A percentile compares a stretch with the other conserved stretches of the same genome.
phyloP scores from a whole-genome alignment of 257 asterid genomes.

The Datura wrightii region DNA sequence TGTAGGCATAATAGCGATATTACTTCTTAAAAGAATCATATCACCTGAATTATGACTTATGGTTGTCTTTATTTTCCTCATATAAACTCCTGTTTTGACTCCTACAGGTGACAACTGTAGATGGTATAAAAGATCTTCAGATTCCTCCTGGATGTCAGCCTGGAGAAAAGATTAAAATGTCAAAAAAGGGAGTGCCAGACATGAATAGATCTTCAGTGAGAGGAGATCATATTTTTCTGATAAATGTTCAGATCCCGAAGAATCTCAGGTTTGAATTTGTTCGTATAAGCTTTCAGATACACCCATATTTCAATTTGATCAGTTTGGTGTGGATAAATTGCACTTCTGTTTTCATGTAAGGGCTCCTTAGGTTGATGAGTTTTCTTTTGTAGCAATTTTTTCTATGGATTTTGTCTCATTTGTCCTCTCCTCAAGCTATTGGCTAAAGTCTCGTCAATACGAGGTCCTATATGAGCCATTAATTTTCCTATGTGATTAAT shows the following conservation, averaged over 20 bases:
- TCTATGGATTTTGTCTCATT: neutral
- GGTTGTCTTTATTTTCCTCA: slow-evolving; percentile 26
- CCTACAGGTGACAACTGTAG: slow-evolving; percentile 83
- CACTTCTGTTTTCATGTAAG: slow-evolving; percentile 4
- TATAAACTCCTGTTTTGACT: slow-evolving; percentile 20
- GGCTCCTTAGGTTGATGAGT: neutral
- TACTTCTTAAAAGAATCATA: slow-evolving; percentile 16
- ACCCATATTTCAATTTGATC: neutral
- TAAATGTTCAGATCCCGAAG: slow-evolving; percentile 80
- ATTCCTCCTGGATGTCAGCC: slow-evolving; percentile 94
- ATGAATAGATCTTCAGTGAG: slow-evolving; percentile 72
- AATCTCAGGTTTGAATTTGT: slow-evolving; percentile 61
- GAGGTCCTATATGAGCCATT: neutral
- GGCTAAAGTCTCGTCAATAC: neutral
- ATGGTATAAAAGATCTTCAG: slow-evolving; percentile 79
- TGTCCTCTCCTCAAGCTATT: neutral
- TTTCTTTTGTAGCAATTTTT: neutral
- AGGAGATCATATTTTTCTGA: slow-evolving; percentile 87
- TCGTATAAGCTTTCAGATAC: neutral
- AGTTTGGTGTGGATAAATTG: slow-evolving; percentile 4
- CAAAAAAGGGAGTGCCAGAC: slow-evolving; percentile 85
- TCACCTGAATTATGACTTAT: neutral
- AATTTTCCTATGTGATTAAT: neutral
- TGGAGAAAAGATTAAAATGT: slow-evolving; percentile 74
- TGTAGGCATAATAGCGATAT: neutral